These are phyloP conservation scores for Penicillium samsonianum DNA, from an alignment of 495 filamentous ascomycete species.

Conservation along the genomic window DNA sequence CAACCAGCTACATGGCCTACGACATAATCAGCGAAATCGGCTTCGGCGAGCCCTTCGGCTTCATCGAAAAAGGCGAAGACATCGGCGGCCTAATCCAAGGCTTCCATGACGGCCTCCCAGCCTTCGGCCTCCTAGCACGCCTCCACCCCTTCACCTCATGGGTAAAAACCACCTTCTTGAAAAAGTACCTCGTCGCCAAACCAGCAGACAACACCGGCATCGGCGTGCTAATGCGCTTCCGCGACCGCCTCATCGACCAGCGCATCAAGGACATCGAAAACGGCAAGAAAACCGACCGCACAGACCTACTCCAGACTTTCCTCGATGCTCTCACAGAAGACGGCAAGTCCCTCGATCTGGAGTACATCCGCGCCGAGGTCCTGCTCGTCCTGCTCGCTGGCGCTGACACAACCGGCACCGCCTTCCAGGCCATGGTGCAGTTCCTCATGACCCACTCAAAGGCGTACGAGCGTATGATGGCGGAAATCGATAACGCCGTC, in stretches of 20 bases:
- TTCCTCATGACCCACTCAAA: slow-evolving; percentile 50
- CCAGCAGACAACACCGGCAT: slow-evolving; percentile 51
- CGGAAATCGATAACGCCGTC: slow-evolving; percentile 56
- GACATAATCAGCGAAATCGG: slow-evolving; percentile 67
- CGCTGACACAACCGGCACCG: slow-evolving; percentile 63
- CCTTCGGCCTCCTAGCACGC: slow-evolving; percentile 50
- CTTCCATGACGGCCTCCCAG: slow-evolving; percentile 51
- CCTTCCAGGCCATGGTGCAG: slow-evolving; percentile 55
- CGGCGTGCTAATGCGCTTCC: slow-evolving; percentile 50
- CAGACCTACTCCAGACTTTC: slow-evolving; percentile 37
- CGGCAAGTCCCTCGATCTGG: slow-evolving; percentile 49
- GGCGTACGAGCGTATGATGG: slow-evolving; percentile 54
- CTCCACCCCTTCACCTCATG: slow-evolving; percentile 57
- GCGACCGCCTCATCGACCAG: slow-evolving; percentile 48
- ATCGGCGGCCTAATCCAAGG: slow-evolving; percentile 54
- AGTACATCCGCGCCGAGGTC: slow-evolving; percentile 56
- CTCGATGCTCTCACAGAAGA: slow-evolving; percentile 47
- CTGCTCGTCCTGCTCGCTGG: slow-evolving; percentile 60
- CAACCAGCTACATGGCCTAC: slow-evolving; percentile 53
- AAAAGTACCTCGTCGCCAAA: slow-evolving; percentile 57
- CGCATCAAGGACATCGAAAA: slow-evolving; percentile 36
- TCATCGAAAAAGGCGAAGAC: slow-evolving; percentile 59
- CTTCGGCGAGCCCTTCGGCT: slow-evolving; percentile 64
- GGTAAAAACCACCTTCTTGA: slow-evolving; percentile 53
- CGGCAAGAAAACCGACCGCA: slow-evolving; percentile 28